Evolutionary conservation across 1,284 basidiomycete species (phyloP), one percentile per base, ranked within the genome.

Genomic region (Testicularia cyperi): DNA sequence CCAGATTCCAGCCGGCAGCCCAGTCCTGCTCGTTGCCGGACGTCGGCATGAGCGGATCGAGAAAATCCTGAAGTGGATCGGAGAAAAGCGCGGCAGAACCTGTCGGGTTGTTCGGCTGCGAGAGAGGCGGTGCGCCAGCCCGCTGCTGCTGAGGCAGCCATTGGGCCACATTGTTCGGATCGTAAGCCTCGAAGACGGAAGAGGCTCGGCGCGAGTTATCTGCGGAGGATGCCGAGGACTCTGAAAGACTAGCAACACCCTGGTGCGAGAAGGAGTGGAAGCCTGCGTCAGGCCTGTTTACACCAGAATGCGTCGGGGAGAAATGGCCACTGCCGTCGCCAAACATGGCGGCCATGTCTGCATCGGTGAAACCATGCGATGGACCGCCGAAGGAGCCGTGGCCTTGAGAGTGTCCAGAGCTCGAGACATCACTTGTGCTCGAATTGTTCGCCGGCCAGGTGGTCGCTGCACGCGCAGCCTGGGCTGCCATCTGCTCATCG

Each of bases 1-100:
- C 41, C 6, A 63, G 38, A n/a, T 52, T 48, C 61, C 61, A 64
- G 21, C 52, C 55, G n/a, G 45, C 34, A 6, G 33, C 44, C 61
- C 61, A 64, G 27, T 47, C 49, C 14, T 37, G 27, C 13, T 33
- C 10, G 20, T 39, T 41, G 26, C 20, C 32, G 2, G 55, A 9
- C 6, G 26, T 10, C 33, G 44, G 22, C 8, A 44, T 22, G 27
- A 66, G 55, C 9, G 58, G 44, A 28, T 58, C 44, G 26, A 42
- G 16, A 28, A 58, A 44, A 29, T 42, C 44, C 21, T 49, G 56
- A 38, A 53, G 37, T 1, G 37, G 42, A 15, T 46, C 45, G 10
- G 24, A n/a, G 18, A 34, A 35, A 18, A 22, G 33, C n/a, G n/a
- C n/a, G n/a, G n/a, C n/a, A n/a, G n/a, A n/a, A n/a, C n/a, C n/a